Evolutionary conservation across 495 filamentous ascomycete genomes (phyloP).

Genomic region (Viridothelium virens): DNA sequence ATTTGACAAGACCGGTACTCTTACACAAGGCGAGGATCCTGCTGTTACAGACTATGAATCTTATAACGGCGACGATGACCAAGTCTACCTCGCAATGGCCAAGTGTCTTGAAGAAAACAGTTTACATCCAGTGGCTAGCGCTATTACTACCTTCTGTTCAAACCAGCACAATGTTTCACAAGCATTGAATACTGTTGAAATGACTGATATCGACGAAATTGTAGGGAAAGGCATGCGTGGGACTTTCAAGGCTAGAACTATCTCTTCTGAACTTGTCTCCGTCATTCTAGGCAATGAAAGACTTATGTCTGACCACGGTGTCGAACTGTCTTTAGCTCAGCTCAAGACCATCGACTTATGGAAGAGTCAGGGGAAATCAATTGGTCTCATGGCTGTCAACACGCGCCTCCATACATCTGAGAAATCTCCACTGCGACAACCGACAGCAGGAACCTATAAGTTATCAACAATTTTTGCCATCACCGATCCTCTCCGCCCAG

Average conservation of each 20-base stretch:
- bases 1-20: slow-evolving; percentile 93
- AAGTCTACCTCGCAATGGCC: slow-evolving; percentile 47
- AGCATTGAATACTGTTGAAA: slow-evolving; percentile 25
- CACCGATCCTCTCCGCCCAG: slow-evolving; percentile 68
- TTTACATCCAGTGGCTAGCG: slow-evolving; percentile 79
- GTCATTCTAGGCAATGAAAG: slow-evolving; percentile 79
- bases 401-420: not conserved
- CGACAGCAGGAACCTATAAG: slow-evolving; percentile 16
- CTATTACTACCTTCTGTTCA: slow-evolving; percentile 61
- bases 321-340: slow-evolving; percentile 15
- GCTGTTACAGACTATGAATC: slow-evolving; percentile 55
- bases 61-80: slow-evolving; percentile 36
- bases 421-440: not conserved
- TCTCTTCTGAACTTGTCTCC: slow-evolving; percentile 39
- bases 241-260: slow-evolving; percentile 42
- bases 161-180: not conserved
- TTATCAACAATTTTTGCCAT: slow-evolving; percentile 30
- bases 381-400: slow-evolving; percentile 28
- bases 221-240: slow-evolving; percentile 78
- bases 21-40: slow-evolving; percentile 78
- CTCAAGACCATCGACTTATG: slow-evolving; percentile 24
- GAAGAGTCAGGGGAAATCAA: slow-evolving; percentile 33
- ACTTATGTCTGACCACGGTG: slow-evolving; percentile 47
- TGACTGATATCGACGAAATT: slow-evolving; percentile 59
- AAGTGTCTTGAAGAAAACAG: slow-evolving; percentile 71